These are phyloP conservation scores for Deinandra increscens DNA, from an alignment of 129 eudicot genomes.

Conservation along the genomic window DNA sequence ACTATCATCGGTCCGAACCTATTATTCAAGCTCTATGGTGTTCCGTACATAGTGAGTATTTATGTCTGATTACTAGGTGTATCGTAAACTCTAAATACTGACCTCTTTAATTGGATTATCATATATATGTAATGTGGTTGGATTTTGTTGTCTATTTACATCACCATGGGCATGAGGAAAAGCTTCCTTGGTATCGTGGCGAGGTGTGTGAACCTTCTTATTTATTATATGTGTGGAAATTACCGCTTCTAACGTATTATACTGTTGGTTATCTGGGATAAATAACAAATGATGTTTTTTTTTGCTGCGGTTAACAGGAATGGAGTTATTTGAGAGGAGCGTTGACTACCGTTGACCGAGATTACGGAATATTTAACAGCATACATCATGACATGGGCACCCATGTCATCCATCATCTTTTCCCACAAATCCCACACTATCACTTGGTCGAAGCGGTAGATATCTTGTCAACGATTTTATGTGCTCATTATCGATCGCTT, in stretches of 20 bases:
- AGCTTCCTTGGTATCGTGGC: slow-evolving; percentile 92
- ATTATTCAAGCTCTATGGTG: slow-evolving; percentile 54
- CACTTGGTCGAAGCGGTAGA: slow-evolving; percentile 69
- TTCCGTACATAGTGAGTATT: slow-evolving; percentile 63
- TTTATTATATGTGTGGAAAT: background rate
- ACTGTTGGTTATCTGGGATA: background rate
- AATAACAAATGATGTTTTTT: background rate
- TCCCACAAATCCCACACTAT: slow-evolving; percentile 91
- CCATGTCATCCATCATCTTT: slow-evolving; percentile 89
- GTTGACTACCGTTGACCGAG: slow-evolving; percentile 77
- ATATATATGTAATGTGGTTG: slow-evolving; percentile 77
- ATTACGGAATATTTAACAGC: slow-evolving; percentile 66
- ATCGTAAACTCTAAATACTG: background rate
- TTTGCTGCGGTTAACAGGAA: slow-evolving; percentile 42
- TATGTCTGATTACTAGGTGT: background rate
- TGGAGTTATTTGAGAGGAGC: slow-evolving; percentile 89
- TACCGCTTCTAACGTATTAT: background rate
- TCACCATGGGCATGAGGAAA: slow-evolving; percentile 74
- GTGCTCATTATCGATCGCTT: background rate
- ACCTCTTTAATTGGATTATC: background rate
- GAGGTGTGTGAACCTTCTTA: slow-evolving; percentile 39
- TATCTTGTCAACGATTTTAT: background rate
- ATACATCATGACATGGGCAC: slow-evolving; percentile 91
- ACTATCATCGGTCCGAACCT: slow-evolving; percentile 48
- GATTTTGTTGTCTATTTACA: slow-evolving; percentile 70